Percentiles rank a stretch among this genome's conserved stretches.
phyloP scores from a whole-genome alignment of 176 grass and related monocot genomes.

The Ananas comosus region DNA sequence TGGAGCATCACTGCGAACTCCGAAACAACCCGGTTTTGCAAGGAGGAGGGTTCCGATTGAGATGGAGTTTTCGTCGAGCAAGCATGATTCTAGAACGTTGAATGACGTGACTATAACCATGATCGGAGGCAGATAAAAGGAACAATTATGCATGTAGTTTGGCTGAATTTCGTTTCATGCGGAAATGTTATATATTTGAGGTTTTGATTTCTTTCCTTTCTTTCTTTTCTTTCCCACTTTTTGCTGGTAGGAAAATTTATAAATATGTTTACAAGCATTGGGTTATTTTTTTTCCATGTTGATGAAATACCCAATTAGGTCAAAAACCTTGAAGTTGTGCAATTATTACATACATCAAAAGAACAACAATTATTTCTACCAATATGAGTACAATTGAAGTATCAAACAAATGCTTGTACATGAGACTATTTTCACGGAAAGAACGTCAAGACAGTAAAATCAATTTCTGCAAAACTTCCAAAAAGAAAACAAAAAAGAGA shows the following conservation, averaged over 20 bases:
- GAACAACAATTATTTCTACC: not conserved
- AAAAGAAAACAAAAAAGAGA: not conserved
- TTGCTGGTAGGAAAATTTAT: not conserved
- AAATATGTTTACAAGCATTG: not conserved
- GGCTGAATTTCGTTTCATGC: not conserved
- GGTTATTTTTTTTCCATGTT: not conserved
- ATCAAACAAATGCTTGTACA: not conserved
- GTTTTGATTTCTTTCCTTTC: not conserved
- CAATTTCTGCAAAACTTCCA: not conserved
- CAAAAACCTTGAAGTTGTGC: not conserved
- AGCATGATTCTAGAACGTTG: conserved; percentile 33
- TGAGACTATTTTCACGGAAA: not conserved
- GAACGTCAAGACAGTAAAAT: not conserved
- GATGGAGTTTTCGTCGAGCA: conserved; percentile 37
- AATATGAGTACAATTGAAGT: not conserved
- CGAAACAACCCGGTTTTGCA: conserved; percentile 54
- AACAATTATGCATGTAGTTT: not conserved
- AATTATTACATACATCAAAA: not conserved
- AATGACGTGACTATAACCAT: conserved; percentile 30
- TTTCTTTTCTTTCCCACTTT: not conserved
- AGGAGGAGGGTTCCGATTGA: conserved; percentile 33
- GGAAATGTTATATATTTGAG: not conserved
- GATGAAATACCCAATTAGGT: too few species aligned
- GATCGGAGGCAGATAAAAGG: conserved; percentile 38
- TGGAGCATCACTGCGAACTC: conserved; percentile 27